These are phyloP conservation scores for Buxus sempervirens DNA, from an alignment of 164 flowering plant genomes.

Conservation along the genomic window DNA sequence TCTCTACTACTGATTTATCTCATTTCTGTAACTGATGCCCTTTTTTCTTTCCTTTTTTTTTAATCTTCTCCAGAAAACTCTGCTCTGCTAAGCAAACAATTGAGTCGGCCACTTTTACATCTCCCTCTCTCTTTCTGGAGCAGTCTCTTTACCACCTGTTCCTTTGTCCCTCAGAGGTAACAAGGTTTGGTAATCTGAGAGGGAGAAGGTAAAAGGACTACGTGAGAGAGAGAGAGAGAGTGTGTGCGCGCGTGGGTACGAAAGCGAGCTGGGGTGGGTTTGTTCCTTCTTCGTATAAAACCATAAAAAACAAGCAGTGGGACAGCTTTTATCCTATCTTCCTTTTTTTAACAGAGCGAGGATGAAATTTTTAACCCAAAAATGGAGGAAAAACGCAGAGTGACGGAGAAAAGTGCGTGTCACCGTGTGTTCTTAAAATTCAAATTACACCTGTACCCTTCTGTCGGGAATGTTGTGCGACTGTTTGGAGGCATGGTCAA, in stretches of 20 bases:
- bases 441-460: no score
- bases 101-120: conserved; percentile 13
- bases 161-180: conserved; percentile 26
- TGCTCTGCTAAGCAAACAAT: conserved; percentile 16
- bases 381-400: no score
- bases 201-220: not conserved
- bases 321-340: conserved; percentile 18
- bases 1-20: not conserved
- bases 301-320: conserved; percentile 14
- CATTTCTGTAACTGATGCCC: conserved; percentile 7
- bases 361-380: no score
- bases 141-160: not conserved
- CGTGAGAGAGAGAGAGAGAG: conserved; percentile 10
- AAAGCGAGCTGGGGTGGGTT: no score
- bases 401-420: no score
- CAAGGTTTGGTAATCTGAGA: conserved; percentile 2
- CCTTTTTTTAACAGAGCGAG: conserved; percentile 6
- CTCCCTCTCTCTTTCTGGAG: conserved; percentile 10
- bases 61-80: conserved; percentile 22
- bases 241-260: not conserved
- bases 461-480: no score
- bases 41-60: conserved; percentile 10
- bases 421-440: no score
- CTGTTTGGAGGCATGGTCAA: not conserved
- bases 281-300: not conserved